These are phyloP conservation scores for Elymus sibiricus DNA, from an alignment of 176 grass and related monocot genomes.

Conservation along the genomic window DNA sequence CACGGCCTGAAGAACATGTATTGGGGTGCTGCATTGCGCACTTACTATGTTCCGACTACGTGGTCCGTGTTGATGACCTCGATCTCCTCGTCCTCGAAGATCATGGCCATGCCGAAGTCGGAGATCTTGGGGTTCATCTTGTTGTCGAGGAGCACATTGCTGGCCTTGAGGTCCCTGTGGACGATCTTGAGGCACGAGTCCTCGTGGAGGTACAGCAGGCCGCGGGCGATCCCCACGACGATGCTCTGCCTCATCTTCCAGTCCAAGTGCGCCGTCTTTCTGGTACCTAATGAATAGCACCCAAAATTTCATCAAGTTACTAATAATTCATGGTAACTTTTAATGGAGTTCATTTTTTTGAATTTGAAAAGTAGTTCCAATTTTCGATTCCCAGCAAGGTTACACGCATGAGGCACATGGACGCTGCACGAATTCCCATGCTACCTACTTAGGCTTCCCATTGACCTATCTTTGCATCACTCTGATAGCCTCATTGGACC, in stretches of 20 bases:
- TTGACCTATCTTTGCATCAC: conserved; percentile 40
- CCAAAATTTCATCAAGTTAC: neutral
- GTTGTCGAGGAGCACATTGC: conserved; percentile 89
- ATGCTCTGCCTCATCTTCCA: conserved; percentile 74
- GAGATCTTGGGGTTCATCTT: conserved; percentile 98
- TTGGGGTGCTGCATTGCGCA: neutral
- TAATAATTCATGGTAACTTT: neutral
- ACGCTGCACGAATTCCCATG: neutral
- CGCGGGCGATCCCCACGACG: conserved; percentile 73
- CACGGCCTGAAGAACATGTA: neutral
- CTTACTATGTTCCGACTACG: conserved; percentile 86
- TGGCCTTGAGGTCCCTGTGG: conserved; percentile 85
- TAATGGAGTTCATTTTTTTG: neutral
- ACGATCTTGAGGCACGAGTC: conserved; percentile 77
- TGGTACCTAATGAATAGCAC: conserved; percentile 19
- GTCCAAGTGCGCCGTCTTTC: conserved; percentile 55
- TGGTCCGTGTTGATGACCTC: conserved; percentile 67
- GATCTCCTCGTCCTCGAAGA: conserved; percentile 55
- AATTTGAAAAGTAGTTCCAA: neutral
- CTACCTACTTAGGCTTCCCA: neutral
- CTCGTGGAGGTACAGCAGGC: conserved; percentile 90
- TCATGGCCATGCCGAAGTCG: conserved; percentile 96
- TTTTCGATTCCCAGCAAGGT: neutral
- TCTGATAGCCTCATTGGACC: neutral
- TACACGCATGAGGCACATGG: conserved; percentile 10